Conservation (phyloP, 331 rosid species). For the Stylosanthes scabra region DNA sequence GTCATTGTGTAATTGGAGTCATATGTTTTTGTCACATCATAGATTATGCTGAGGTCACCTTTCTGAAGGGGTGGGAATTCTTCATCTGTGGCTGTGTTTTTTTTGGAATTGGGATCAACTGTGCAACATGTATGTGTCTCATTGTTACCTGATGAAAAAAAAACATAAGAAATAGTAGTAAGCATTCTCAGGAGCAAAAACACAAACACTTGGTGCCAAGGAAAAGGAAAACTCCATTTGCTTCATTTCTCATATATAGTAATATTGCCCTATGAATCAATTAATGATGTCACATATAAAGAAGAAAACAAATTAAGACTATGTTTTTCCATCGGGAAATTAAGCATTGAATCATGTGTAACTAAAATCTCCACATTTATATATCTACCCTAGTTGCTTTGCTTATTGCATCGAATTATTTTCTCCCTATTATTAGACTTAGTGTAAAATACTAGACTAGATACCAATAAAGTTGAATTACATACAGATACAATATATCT, state of each 20-base stretch:
- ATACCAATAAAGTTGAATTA: neutral
- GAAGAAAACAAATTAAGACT: neutral
- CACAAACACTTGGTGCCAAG: neutral
- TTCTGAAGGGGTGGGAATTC: conserved; percentile 65
- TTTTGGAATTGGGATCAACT: conserved; percentile 50
- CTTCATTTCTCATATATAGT: too few species aligned
- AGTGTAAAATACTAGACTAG: too few species aligned
- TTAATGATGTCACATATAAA: neutral
- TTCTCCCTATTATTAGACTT: too few species aligned
- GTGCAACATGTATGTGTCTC: conserved; percentile 71
- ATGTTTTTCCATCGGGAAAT: too few species aligned
- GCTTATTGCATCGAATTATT: too few species aligned
- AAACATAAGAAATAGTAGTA: neutral
- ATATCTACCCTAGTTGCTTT: too few species aligned
- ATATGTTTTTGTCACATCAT: conserved; percentile 75
- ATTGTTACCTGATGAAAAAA: conserved; percentile 61
- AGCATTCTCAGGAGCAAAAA: conserved; percentile 25
- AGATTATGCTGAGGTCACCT: conserved; percentile 85
- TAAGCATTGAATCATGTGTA: too few species aligned
- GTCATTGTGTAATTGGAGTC: conserved; percentile 68
- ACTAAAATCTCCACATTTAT: too few species aligned
- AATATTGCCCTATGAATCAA: too few species aligned
- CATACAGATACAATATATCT: neutral
- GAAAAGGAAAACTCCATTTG: conserved; percentile 8
- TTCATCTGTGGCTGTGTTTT: conserved; percentile 53